phyloP scores from a whole-genome alignment of 192 early-diverging fungal genomes.

The Backusella circina region DNA sequence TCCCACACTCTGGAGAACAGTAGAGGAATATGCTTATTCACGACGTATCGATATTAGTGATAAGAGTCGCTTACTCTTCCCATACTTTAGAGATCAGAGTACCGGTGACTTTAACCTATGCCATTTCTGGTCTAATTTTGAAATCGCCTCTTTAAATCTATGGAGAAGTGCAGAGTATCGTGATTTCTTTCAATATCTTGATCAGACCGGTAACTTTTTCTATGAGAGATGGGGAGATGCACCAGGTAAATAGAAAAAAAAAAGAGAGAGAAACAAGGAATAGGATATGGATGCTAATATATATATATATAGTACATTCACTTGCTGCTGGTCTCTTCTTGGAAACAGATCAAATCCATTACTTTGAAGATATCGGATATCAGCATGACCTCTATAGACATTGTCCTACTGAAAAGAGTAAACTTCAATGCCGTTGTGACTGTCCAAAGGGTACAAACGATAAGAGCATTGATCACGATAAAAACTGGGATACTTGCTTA shows the following conservation, averaged over 20 bases:
- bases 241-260: conserved; percentile 36
- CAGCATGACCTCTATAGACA: conserved; percentile 59
- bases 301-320: conserved; percentile 53
- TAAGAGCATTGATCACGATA: conserved; percentile 34
- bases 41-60: conserved; percentile 22
- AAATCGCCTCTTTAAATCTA: conserved; percentile 66
- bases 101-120: conserved; percentile 59
- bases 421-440: conserved; percentile 28
- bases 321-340: conserved; percentile 59
- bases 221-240: conserved; percentile 84
- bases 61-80: conserved; percentile 19
- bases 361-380: conserved; percentile 76
- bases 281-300: too few species aligned
- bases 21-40: conserved; percentile 25
- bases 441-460: conserved; percentile 28
- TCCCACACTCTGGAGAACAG: conserved; percentile 54
- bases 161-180: conserved; percentile 55
- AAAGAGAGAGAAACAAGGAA: not conserved
- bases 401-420: conserved; percentile 52
- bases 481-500: conserved; percentile 30
- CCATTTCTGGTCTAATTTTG: conserved; percentile 84
- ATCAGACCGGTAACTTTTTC: conserved; percentile 66
- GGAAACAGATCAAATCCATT: conserved; percentile 60
- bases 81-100: conserved; percentile 29
- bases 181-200: conserved; percentile 63